Evolutionary conservation across 2,329 filamentous ascomycete genomes (phyloP).

Genomic region (Talaromyces islandicus): DNA sequence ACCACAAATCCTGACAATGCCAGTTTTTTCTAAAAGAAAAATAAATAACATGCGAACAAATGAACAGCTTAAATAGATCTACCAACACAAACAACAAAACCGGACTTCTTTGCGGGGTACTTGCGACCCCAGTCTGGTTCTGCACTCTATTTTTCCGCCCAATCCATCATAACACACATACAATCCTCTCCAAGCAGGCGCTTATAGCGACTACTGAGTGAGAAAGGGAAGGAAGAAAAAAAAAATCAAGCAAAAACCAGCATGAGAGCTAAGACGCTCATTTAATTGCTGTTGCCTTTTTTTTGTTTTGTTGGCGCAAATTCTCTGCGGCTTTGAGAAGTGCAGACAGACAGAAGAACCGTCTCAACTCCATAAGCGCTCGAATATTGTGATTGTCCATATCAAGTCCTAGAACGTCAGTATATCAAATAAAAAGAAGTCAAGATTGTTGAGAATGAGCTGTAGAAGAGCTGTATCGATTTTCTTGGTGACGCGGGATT

Average conservation of each 20-base stretch:
- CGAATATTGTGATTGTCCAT: neutral
- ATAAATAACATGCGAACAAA: neutral
- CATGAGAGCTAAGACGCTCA: slow-evolving; percentile 6
- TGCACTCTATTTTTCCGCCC: neutral
- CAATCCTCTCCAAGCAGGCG: slow-evolving; percentile 32
- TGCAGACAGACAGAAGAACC: neutral
- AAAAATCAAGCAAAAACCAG: slow-evolving; percentile 15
- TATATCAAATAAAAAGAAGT: neutral
- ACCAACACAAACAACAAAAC: neutral
- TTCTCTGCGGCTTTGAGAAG: neutral
- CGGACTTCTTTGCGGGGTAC: neutral
- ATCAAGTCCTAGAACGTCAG: neutral
- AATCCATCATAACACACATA: neutral
- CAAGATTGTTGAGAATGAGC: neutral
- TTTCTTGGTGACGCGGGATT: slow-evolving; percentile 5
- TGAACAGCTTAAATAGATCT: neutral
- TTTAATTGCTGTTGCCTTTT: neutral
- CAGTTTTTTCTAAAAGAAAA: neutral
- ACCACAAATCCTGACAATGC: neutral
- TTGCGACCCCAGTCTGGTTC: neutral
- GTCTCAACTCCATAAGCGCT: neutral
- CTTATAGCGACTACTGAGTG: slow-evolving; percentile 31
- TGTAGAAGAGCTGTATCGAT: slow-evolving; percentile 3
- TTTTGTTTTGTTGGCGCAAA: neutral
- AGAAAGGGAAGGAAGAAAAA: slow-evolving; percentile 22